These are phyloP conservation scores for Xylariaceae sp. DNA, from an alignment of 2,329 filamentous ascomycete genomes.

Conservation along the genomic window DNA sequence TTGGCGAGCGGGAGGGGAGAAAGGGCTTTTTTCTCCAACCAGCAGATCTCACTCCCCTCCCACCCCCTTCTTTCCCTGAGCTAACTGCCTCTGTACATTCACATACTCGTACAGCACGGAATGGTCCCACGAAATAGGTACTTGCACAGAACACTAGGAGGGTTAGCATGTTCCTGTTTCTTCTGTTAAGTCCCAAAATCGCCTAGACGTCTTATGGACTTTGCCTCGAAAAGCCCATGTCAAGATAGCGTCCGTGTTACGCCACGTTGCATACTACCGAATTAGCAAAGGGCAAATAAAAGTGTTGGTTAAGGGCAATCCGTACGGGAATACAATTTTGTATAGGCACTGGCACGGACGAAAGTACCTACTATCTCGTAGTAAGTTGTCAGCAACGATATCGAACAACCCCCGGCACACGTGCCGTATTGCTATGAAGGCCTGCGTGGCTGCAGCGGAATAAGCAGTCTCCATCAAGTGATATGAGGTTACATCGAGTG, in stretches of 20 bases:
- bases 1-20: conserved; percentile 1
- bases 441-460: not conserved
- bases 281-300: not conserved
- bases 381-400: no score
- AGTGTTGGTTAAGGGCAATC: not conserved
- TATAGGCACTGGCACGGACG: not conserved
- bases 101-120: no score
- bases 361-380: no score
- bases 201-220: not conserved
- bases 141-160: no score
- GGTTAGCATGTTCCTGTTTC: not conserved
- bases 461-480: conserved; percentile 16
- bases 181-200: not conserved
- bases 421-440: no score
- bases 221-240: conserved; percentile 3
- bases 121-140: no score
- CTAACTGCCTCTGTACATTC: no score
- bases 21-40: conserved; percentile 2
- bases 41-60: conserved; percentile 12
- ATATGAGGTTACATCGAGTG: conserved; percentile 22
- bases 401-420: no score
- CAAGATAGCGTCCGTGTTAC: conserved; percentile 1
- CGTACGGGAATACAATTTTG: not conserved
- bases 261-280: conserved; percentile 11
- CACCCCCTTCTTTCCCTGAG: not conserved